Base-by-base conservation (phyloP, 805 yeast genomes). In the Myxozyma kluyveri region DNA sequence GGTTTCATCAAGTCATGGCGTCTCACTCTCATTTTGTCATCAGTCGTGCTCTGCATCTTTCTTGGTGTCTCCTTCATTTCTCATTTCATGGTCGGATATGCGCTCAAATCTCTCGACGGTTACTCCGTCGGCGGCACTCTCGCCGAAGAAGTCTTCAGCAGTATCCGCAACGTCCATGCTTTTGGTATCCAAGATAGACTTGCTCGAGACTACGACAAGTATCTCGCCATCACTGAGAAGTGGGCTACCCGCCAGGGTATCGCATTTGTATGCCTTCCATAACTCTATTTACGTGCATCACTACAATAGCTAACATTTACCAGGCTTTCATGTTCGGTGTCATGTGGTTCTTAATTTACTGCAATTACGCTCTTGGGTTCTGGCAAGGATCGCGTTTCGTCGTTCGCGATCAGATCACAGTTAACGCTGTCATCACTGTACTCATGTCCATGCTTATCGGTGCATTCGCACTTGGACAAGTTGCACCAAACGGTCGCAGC, bases 281-380 rank as follows among this genome's bases (percentile, higher is more conserved):
- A 12, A 23, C 27, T 7, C n/a, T 41, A 31, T n/a, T 56, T 22
- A 12, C 17, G 17, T 9, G n/a, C 2, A 3, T 35, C 17, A 10
- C 39, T 44, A 18, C 14, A 29, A 31, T 12, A 10, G 12, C 18
- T n/a, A 33, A 3, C 50, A 57, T n/a, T 14, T 9, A 52, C 7
- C n/a, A 45, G 49, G 63, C 69, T 14, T 17, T 60, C 41, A 69
- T 72, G 75, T 61, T 72, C 14, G 72, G 69, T 12, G 39, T 59
- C 14, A 57, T 72, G 17, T 54, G 50, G 52, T 38, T 46, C 27
- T 87, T 53, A 85, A 84, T 70, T 95, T 95, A 26, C 69, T 65
- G 95, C 87, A 63, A 88, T 88, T 63, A 80, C 39, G 75, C 74
- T 2, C 61, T 72, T n/a, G 71, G 75, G 0, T 72, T 71, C 52